These are phyloP conservation scores for Leishmania tarentolae DNA, from an alignment of 208 protist species.

Conservation along the genomic window DNA sequence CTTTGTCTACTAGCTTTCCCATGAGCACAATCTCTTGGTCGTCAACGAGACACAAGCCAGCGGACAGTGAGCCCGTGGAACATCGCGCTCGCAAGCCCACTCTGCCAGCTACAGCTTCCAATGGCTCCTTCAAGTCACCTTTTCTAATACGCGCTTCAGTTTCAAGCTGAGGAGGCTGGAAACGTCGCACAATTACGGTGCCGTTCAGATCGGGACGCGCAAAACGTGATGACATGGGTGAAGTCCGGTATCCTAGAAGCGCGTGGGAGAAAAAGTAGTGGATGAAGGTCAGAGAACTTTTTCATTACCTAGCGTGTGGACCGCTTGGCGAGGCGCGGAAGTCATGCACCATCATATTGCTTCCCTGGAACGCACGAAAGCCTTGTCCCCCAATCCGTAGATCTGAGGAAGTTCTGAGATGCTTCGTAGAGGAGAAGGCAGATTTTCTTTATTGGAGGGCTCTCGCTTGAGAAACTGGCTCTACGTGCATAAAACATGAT, in stretches of 20 bases:
- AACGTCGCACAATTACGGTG: constrained; percentile 53
- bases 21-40: constrained; percentile 63
- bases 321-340: not conserved
- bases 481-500: not conserved
- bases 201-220: constrained; percentile 45
- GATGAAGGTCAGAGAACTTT: not conserved
- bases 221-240: constrained; percentile 31
- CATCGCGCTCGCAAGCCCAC: constrained; percentile 37
- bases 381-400: not conserved
- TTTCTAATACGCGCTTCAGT: constrained; percentile 54
- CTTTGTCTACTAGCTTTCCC: constrained; percentile 45
- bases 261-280: not conserved
- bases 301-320: not conserved
- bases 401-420: not conserved
- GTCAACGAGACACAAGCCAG: constrained; percentile 47
- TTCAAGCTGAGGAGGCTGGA: constrained; percentile 42
- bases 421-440: not conserved
- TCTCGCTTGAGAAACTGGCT: not conserved
- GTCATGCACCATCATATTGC: not conserved
- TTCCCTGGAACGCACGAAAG: not conserved
- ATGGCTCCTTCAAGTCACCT: constrained; percentile 55
- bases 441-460: not conserved
- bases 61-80: constrained; percentile 1
- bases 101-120: constrained; percentile 43
- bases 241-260: not conserved